These are phyloP conservation scores for Neonectria hederae DNA, from an alignment of 2,329 filamentous ascomycete genomes.

Conservation along the genomic window DNA sequence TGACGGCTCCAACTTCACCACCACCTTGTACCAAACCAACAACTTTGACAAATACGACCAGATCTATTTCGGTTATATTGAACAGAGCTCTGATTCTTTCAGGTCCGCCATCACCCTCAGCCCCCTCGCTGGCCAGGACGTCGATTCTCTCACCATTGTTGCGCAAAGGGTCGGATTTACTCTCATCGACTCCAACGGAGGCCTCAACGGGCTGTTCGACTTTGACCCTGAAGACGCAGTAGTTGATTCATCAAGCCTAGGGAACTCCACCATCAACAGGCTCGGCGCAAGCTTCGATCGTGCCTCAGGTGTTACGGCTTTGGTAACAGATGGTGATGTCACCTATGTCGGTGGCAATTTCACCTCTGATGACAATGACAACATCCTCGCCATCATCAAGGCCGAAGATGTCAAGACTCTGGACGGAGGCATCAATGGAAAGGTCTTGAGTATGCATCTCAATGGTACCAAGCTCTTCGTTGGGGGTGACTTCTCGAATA, in stretches of 20 bases:
- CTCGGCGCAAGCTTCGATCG: slow-evolving; percentile 76
- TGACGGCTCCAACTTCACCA: slow-evolving; percentile 60
- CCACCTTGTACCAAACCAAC: slow-evolving; percentile 86
- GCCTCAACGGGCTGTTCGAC: slow-evolving; percentile 90
- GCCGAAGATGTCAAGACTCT: slow-evolving; percentile 69
- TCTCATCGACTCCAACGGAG: slow-evolving; percentile 76
- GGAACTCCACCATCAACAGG: slow-evolving; percentile 77
- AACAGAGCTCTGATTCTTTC: slow-evolving; percentile 77
- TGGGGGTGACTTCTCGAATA: slow-evolving; percentile 85
- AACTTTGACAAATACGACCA: slow-evolving; percentile 96
- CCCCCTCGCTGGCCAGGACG: slow-evolving; percentile 70
- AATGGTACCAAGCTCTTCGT: slow-evolving; percentile 77
- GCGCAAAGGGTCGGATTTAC: slow-evolving; percentile 87
- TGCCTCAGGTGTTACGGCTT: slow-evolving; percentile 73
- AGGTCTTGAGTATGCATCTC: slow-evolving; percentile 76
- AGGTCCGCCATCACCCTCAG: slow-evolving; percentile 82
- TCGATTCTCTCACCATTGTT: slow-evolving; percentile 78
- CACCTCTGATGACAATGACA: slow-evolving; percentile 70
- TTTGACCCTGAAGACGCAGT: slow-evolving; percentile 71
- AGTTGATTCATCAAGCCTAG: slow-evolving; percentile 70
- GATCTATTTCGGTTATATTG: slow-evolving; percentile 86
- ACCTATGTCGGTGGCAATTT: slow-evolving; percentile 89
- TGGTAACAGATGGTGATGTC: slow-evolving; percentile 71
- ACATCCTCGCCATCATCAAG: slow-evolving; percentile 79
- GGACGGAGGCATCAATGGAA: slow-evolving; percentile 80